phyloP scores from a whole-genome alignment of 176 grass and related monocot genomes.

The Cenchrus purpureus region DNA sequence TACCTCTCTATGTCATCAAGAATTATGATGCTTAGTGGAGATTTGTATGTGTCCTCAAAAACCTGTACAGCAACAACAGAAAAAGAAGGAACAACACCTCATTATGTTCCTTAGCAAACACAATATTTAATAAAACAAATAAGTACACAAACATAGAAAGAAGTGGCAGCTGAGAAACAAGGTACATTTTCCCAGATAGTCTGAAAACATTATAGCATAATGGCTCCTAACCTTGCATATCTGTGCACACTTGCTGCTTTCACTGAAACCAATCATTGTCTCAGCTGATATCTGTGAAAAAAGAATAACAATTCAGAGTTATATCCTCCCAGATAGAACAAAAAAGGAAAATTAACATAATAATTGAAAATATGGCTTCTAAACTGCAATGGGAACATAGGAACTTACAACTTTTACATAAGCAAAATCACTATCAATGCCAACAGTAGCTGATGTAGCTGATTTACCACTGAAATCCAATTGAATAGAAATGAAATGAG shows the following conservation, averaged over 20 bases:
- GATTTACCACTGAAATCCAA: conserved; percentile 66
- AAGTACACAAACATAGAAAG: background rate
- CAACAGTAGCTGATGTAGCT: conserved; percentile 70
- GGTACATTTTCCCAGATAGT: background rate
- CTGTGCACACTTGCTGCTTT: conserved; percentile 84
- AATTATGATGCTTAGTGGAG: conserved; percentile 95
- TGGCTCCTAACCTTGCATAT: conserved; percentile 83
- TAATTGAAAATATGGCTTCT: background rate
- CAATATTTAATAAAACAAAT: conserved; percentile 28
- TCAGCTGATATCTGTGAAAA: conserved; percentile 82
- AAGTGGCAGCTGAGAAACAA: background rate
- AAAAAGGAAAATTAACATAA: background rate
- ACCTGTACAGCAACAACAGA: conserved; percentile 59
- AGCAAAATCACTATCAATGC: conserved; percentile 92
- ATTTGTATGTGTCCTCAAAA: conserved; percentile 99
- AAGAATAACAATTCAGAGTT: conserved; percentile 10
- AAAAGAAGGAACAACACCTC: background rate
- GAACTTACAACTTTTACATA: conserved; percentile 95
- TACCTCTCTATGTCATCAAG: conserved; percentile 94
- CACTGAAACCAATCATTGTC: conserved; percentile 95
- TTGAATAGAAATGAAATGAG: conserved; percentile 21
- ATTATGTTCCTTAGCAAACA: background rate
- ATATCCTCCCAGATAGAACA: conserved; percentile 1
- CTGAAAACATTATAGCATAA: background rate
- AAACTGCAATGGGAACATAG: conserved; percentile 9